Base-by-base conservation (phyloP, 805 yeast species). In the Ogataea siamensis region DNA sequence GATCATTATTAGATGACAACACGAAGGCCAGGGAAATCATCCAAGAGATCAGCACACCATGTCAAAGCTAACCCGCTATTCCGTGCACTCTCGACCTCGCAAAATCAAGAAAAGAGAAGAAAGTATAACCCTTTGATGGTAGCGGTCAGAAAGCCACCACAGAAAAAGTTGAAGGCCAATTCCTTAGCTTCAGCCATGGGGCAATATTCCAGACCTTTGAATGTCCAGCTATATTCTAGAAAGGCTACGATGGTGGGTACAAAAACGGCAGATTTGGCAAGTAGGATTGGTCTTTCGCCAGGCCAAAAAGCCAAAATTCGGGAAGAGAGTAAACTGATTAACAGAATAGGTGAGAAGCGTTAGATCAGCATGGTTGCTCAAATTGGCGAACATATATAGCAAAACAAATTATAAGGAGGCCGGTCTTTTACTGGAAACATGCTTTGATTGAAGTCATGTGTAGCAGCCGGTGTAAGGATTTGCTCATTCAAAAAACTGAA, bases 271-370 rank as follows among this genome's bases (percentile, higher is more conserved):
- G n/a, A n/a, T n/a, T n/a, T n/a, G n/a, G n/a, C n/a, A n/a, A n/a
- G n/a, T n/a, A n/a, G 39, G 17, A 17, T 34, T n/a, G 39, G 39
- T n/a, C 32, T 23, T 14, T 27, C 33, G 9, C 27, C 23, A 9
- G 28, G 15, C 15, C 34, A 30, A 10, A 24, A 24, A 14, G 31
- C n/a, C 5, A 15, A 22, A 13, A n/a, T 20, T n/a, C 30, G 24
- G 29, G 20, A 36, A 14, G 29, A 29, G 17, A 18, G 13, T n/a
- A 36, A 36, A 15, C 20, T 36, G n/a, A 15, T 36, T 7, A 36
- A 36, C 15, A 29, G 39, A 36, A 36, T 29, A 9, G 38, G 38
- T n/a, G n/a, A n/a, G 9, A 34, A 34, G 32, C 24, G 15, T n/a
- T 15, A 15, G 7, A 33, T n/a, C n/a, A n/a, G n/a, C n/a, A n/a